phyloP scores from a whole-genome alignment of 2,329 filamentous ascomycete species.

The Dothiorella sarmentorum region DNA sequence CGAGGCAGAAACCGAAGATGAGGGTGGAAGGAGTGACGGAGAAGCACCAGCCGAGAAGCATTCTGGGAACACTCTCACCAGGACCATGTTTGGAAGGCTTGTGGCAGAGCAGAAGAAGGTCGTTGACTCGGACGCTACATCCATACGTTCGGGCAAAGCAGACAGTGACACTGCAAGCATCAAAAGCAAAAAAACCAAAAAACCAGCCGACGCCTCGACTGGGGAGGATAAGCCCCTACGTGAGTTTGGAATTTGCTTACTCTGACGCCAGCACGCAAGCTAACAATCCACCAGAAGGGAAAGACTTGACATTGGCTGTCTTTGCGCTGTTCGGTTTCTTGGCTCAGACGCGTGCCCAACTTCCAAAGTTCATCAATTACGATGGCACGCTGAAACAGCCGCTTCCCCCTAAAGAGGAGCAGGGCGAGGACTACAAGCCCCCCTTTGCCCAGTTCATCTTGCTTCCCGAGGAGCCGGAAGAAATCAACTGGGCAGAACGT shows the following conservation, averaged over 20 bases:
- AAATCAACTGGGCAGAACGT: conserved; percentile 63
- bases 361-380: conserved; percentile 58
- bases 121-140: conserved; percentile 49
- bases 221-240: conserved; percentile 46
- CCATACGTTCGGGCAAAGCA: conserved; percentile 57
- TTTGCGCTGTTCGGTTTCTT: conserved; percentile 83
- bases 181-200: conserved; percentile 46
- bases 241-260: conserved; percentile 15
- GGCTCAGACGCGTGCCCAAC: conserved; percentile 71
- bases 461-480: conserved; percentile 30
- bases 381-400: conserved; percentile 59
- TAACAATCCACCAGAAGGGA: conserved; percentile 56
- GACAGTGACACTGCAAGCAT: conserved; percentile 57
- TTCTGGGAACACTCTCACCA: conserved; percentile 22
- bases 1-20: conserved; percentile 25
- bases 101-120: conserved; percentile 45
- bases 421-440: conserved; percentile 37
- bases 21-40: conserved; percentile 20
- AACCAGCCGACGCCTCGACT: conserved; percentile 38
- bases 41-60: conserved; percentile 23
- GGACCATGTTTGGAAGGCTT: conserved; percentile 47
- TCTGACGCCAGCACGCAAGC: background rate
- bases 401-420: conserved; percentile 44
- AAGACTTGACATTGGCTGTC: conserved; percentile 78
- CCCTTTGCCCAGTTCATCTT: conserved; percentile 44